These are phyloP conservation scores for Apodospora peruviana DNA, from an alignment of 495 filamentous ascomycete species.

Conservation along the genomic window DNA sequence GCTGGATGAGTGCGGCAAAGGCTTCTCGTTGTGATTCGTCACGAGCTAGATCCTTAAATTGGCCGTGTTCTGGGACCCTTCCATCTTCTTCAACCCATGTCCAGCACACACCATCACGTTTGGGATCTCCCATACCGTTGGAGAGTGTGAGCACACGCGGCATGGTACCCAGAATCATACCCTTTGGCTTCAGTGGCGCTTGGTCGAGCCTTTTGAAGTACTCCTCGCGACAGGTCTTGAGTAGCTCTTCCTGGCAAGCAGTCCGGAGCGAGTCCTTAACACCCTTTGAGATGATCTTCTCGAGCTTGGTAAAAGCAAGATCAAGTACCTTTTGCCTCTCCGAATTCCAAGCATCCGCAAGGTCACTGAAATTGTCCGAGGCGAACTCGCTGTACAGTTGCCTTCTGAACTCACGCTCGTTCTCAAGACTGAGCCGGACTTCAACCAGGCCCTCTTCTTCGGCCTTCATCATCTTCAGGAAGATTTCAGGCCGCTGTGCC, in stretches of 20 bases:
- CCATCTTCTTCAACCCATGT: slow-evolving; percentile 91
- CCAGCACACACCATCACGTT: slow-evolving; percentile 78
- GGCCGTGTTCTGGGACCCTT: slow-evolving; percentile 78
- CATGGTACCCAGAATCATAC: slow-evolving; percentile 81
- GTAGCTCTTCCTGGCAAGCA: slow-evolving; percentile 85
- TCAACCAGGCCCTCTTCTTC: slow-evolving; percentile 90
- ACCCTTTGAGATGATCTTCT: slow-evolving; percentile 74
- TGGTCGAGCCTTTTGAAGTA: slow-evolving; percentile 88
- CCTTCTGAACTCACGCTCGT: slow-evolving; percentile 65
- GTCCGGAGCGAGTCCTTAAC: slow-evolving; percentile 90
- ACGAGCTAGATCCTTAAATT: slow-evolving; percentile 69
- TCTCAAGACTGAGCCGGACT: slow-evolving; percentile 69
- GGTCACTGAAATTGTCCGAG: slow-evolving; percentile 89
- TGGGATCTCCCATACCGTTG: slow-evolving; percentile 70
- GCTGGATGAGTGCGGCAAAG: slow-evolving; percentile 68
- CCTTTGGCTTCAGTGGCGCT: slow-evolving; percentile 90
- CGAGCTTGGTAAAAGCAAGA: slow-evolving; percentile 72
- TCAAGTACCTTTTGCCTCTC: slow-evolving; percentile 80
- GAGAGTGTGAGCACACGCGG: slow-evolving; percentile 83
- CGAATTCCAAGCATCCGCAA: slow-evolving; percentile 91
- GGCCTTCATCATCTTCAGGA: slow-evolving; percentile 91
- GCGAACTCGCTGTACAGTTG: slow-evolving; percentile 75
- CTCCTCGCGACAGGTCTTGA: slow-evolving; percentile 73
- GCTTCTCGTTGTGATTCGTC: slow-evolving; percentile 60
- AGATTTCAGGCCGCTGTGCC: slow-evolving; percentile 77